phyloP scores from a whole-genome alignment of 345 rosid species.

The Camelina hispida region DNA sequence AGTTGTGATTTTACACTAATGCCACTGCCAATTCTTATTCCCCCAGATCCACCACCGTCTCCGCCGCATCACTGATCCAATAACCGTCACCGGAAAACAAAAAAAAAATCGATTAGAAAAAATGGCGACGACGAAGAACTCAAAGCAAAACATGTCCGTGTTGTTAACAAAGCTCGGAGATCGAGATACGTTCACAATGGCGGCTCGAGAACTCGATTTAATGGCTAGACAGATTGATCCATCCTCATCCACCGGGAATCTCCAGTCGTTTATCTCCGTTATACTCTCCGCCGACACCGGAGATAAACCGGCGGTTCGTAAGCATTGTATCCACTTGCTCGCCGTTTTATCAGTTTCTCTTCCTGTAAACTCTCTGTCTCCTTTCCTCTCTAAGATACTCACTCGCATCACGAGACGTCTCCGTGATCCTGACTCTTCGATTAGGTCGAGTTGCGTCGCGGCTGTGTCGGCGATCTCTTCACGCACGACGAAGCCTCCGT shows the following conservation, averaged over 20 bases:
- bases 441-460: slow-evolving; percentile 71
- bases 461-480: slow-evolving; percentile 69
- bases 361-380: slow-evolving; percentile 57
- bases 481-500: slow-evolving; percentile 59
- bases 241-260: slow-evolving; percentile 48
- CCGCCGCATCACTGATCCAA: slow-evolving; percentile 26
- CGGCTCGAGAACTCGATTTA: slow-evolving; percentile 74
- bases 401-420: slow-evolving; percentile 67
- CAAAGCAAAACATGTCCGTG: slow-evolving; percentile 59
- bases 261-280: slow-evolving; percentile 69
- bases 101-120: slow-evolving; percentile 12
- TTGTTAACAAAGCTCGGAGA: slow-evolving; percentile 79
- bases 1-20: slow-evolving; percentile 34
- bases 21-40: slow-evolving; percentile 43
- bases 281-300: slow-evolving; percentile 72
- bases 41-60: slow-evolving; percentile 44
- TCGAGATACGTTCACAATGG: slow-evolving; percentile 77
- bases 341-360: slow-evolving; percentile 61
- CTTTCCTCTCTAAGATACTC: slow-evolving; percentile 72
- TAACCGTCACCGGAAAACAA: slow-evolving; percentile 7
- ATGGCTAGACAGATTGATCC: slow-evolving; percentile 64
- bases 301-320: slow-evolving; percentile 75
- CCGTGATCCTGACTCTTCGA: slow-evolving; percentile 78
- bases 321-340: slow-evolving; percentile 72
- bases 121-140: slow-evolving; percentile 57